Evolutionary conservation across 305 asterid genomes (phyloP), one percentile per base, ranked within the genome.

Genomic region (Ajuga reptans): DNA sequence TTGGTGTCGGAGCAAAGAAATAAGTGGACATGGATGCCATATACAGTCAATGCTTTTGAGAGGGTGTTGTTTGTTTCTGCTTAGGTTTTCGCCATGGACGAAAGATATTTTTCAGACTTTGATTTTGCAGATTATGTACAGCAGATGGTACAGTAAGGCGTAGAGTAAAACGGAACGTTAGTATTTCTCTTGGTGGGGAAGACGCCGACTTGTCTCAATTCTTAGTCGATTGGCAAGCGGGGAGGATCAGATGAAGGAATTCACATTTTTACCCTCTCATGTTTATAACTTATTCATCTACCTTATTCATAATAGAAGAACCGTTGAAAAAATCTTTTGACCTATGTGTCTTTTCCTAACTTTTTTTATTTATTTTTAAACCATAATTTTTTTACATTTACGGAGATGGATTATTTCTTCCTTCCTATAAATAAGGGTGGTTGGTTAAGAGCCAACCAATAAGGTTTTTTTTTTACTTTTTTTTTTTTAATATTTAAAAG

Each of bases 21-120:
- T 74, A 79, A 31, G 83, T 79, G 74, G 91, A 79, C 77, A 86
- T 76, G 69, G 86, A 78, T 21, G 92, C 95, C 95, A 86, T 89
- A 67, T 66, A 68, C 36, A 68, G 47, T 66, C 14, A 29, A 9
- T 62, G 8, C 9, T 5, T 45, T 57, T n/a, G 31, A 57, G 46
- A 29, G 41, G 10, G 50, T 42, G 47, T 27, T 42, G 34, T 18
- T 39, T 39, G 45, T 6, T 46, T 56, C 15, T 1, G 72, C 39
- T 68, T 69, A 69, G 78, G 39, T 64, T 71, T 75, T 77, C 60
- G 76, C 79, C 87, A 86, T 86, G 75, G 75, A 70, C 56, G 61
- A 9, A 17, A 17, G 39, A 42, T 54, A 39, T 52, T 41, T 67
- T 18, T 9, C 54, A 58, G 55, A 56, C 1, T 42, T 68, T 18